Evolutionary conservation across 2,329 filamentous ascomycete species (phyloP), one percentile per base, ranked within the genome.

Genomic region (Fusarium tricinctum): DNA sequence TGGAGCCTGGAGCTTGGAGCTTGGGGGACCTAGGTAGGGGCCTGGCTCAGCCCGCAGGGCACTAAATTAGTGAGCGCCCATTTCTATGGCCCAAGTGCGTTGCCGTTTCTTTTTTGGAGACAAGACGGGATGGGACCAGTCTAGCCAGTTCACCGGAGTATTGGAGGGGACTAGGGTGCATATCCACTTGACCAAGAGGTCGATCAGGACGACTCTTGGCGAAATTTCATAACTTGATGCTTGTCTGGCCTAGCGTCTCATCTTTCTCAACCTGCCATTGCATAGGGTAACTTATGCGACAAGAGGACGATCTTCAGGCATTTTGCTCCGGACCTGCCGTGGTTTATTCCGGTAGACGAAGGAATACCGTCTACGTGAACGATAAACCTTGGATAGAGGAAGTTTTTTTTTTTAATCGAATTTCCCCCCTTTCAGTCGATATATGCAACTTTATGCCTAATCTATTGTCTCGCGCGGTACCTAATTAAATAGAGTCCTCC

Each of bases 11-110:
- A 35, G 33, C 33, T 5, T n/a, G 66, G 70, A 35, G 33, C 33
- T n/a, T n/a, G 66, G 70, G 63, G 28, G 28, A 30, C 28, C 28
- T 30, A 30, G 28, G 10, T 30, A 30, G 28, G 10, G 10, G 57
- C 69, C 63, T 60, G 66, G 59, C 61, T 57, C 51, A 63, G 67
- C 56, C 58, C 63, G 61, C 69, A 53, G 62, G 54, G 63, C 43
- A 69, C 47, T 23, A 43, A 32, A 14, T 19, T 30, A 33, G 30
- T 33, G 30, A 33, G 30, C 32, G 6, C 22, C 15, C 19, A 39
- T 42, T 48, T 22, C n/a, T 32, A 40, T 38, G 52, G 50, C 63
- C 3, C 44, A 49, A 49, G 62, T 63, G 58, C 39, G 54, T 65
- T 65, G 49, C 49, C 49, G 49, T 53, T 33, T 46, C 47, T 40